Base-by-base conservation (phyloP, 129 eudicot species). In the Pittosporum tobira region DNA sequence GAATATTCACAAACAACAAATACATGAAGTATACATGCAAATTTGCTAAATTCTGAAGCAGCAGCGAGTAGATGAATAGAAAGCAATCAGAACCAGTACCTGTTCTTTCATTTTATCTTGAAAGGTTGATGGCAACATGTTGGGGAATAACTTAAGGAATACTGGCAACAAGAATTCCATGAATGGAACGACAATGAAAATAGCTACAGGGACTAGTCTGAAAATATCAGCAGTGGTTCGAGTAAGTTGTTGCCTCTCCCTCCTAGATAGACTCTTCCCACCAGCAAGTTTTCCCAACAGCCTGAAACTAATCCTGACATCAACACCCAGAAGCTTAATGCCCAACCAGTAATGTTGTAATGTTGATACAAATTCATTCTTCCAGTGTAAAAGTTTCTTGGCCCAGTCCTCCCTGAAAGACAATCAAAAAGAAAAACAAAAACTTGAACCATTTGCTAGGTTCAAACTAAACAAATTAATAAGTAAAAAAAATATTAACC, bases 31-130 rank as follows among this genome's bases (percentile, higher is more conserved):
- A 31, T 25, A 15, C 19, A 48, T 19, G 15, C 15, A 31, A n/a
- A 13, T 19, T 48, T 27, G 3, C 10, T n/a, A 9, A 36, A 56
- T 25, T 15, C n/a, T 21, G 21, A 31, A 30, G 8, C 45, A 56
- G 21, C n/a, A n/a, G n/a, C n/a, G n/a, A n/a, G n/a, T n/a, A n/a
- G n/a, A n/a, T n/a, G n/a, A n/a, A n/a, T n/a, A n/a, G n/a, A n/a
- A 26, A 27, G 70, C 48, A 13, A 24, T 47, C 55, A 52, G 27
- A 40, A 63, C 18, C 51, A 22, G 59, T 31, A 87, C 99, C 99
- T 93, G 96, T 61, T 93, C 99, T 77, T 93, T 93, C 96, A 93
- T 93, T 81, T 84, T 93, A 81, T 93, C 99, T 73, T 93, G 96
- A 77, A 87, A 93, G 72, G 99, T 93, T 48, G 99, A 93, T 14